These are phyloP conservation scores for Wickerhamiella alocasiicola DNA, from an alignment of 805 yeast genomes.

Conservation along the genomic window DNA sequence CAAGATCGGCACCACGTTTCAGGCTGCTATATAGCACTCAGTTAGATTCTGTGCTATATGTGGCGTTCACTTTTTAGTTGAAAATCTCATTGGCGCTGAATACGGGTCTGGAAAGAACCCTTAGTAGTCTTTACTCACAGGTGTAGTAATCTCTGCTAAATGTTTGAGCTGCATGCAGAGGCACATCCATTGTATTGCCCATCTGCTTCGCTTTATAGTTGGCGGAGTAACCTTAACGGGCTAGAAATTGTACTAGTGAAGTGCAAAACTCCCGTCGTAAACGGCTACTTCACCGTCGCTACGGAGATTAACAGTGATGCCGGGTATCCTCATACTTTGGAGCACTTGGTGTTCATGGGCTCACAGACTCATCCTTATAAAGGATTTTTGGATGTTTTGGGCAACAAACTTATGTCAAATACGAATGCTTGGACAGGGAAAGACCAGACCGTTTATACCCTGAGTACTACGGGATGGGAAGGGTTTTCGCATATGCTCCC, in stretches of 20 bases:
- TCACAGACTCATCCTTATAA: slow-evolving; percentile 79
- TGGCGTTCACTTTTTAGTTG: no score
- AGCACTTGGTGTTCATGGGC: slow-evolving; percentile 92
- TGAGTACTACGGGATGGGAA: slow-evolving; percentile 91
- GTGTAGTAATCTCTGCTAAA: neutral
- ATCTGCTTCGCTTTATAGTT: slow-evolving; percentile 33
- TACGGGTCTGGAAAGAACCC: neutral
- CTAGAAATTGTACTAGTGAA: slow-evolving; percentile 64
- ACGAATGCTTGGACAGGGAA: slow-evolving; percentile 97
- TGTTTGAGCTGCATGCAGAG: slow-evolving; percentile 18
- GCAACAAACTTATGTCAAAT: slow-evolving; percentile 67
- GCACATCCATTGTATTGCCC: slow-evolving; percentile 20
- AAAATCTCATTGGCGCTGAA: no score
- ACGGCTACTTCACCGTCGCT: slow-evolving; percentile 93
- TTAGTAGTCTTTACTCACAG: no score
- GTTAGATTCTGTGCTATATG: no score
- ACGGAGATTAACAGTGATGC: slow-evolving; percentile 79
- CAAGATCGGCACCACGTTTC: no score
- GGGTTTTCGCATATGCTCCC: slow-evolving; percentile 80
- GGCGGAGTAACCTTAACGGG: slow-evolving; percentile 71
- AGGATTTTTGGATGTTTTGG: slow-evolving; percentile 77
- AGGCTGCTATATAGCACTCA: no score
- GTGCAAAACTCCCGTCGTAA: slow-evolving; percentile 72
- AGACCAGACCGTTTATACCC: slow-evolving; percentile 88
- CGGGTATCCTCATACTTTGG: slow-evolving; percentile 92